phyloP scores from a whole-genome alignment of 176 grass and related monocot species.

The Triticum aestivum region IWGSC_CS_RefSeq_v2.1 NC_057811.1:206723047-206723546 shows the following conservation, averaged over 20 bases:
- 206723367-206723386: background rate
- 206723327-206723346: constrained; percentile 16
- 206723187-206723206: background rate
- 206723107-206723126: constrained; percentile 26
- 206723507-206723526: constrained; percentile 1
- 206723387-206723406: background rate
- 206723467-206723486: background rate
- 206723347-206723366: background rate
- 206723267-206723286: constrained; percentile 27
- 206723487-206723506: background rate
- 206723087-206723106: constrained; percentile 23
- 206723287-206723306: constrained; percentile 10
- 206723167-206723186: background rate
- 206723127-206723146: constrained; percentile 22
- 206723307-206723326: background rate
- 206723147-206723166: background rate
- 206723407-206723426: background rate
- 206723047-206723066: constrained; percentile 60
- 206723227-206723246: background rate
- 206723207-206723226: constrained; percentile 5
- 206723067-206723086: constrained; percentile 50
- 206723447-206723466: background rate
- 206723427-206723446: background rate
- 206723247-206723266: constrained; percentile 42
- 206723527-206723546: constrained; percentile 1